Evolutionary conservation across 257 asterid species (phyloP).

Genomic region (Linderniella brevidens): DNA sequence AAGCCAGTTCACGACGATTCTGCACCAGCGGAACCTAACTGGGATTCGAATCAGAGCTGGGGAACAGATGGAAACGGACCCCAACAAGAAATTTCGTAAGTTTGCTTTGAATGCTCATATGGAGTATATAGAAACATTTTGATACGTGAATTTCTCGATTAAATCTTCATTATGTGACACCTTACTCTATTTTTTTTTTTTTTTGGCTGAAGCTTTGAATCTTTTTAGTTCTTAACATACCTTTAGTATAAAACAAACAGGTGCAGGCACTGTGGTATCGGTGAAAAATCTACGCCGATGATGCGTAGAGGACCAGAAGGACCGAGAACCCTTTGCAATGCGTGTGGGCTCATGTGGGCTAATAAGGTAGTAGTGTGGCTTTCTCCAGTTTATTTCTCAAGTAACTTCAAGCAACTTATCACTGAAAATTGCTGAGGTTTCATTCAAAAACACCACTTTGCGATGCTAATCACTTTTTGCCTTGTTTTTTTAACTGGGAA

Average conservation of each 20-base stretch:
- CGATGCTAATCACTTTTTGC: not conserved
- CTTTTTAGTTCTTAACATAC: constrained; percentile 1
- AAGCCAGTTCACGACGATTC: constrained; percentile 43
- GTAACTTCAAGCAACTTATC: not conserved
- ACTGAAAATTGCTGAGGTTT: not conserved
- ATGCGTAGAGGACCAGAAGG: constrained; percentile 88
- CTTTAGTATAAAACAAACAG: constrained; percentile 15
- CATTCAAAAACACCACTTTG: not conserved
- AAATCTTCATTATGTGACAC: not conserved
- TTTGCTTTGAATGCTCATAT: constrained; percentile 7
- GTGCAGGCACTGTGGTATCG: constrained; percentile 65
- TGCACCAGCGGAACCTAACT: constrained; percentile 43
- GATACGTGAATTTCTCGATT: not conserved
- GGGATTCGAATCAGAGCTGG: constrained; percentile 51
- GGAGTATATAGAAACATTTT: not conserved
- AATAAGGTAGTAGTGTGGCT: constrained; percentile 29
- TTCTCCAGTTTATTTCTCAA: constrained; percentile 8
- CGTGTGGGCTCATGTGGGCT: constrained; percentile 88
- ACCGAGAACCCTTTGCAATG: constrained; percentile 79
- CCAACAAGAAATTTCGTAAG: constrained; percentile 43
- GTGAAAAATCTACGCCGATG: constrained; percentile 62
- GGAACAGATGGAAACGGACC: constrained; percentile 33
- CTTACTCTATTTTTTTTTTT: too few species aligned
- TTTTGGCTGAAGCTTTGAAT: too few species aligned
- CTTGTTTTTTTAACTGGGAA: not conserved